Percentiles rank a stretch among this genome's conserved stretches.
Evolutionary conservation across 1,284 basidiomycete genomes (phyloP).

Genomic region (Heterobasidion annosum): DNA sequence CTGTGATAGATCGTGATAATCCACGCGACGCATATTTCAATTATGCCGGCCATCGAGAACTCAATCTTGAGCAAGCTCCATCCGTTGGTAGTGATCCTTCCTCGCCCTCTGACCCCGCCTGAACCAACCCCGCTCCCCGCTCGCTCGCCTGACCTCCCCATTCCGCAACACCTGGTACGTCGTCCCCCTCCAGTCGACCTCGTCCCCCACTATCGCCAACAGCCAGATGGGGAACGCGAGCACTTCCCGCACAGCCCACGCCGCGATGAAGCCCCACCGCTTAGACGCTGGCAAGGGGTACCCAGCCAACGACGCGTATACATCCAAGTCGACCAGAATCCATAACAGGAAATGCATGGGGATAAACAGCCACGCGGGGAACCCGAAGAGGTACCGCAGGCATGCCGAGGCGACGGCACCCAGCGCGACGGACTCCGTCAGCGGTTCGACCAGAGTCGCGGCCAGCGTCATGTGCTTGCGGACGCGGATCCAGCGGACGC

Average conservation of each 20-base stretch:
- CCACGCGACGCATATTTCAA: neutral
- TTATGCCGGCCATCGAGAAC: neutral
- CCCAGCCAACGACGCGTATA: conserved; percentile 66
- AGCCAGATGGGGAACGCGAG: conserved; percentile 82
- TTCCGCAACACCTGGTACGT: conserved; percentile 54
- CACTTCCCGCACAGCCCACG: conserved; percentile 73
- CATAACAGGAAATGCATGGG: conserved; percentile 48
- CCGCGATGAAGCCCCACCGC: conserved; percentile 56
- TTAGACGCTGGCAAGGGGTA: conserved; percentile 43
- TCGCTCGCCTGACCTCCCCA: conserved; percentile 42
- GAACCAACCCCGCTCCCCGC: conserved; percentile 11
- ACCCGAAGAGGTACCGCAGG: conserved; percentile 40
- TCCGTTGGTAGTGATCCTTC: conserved; percentile 18
- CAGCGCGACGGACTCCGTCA: conserved; percentile 78
- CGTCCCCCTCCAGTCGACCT: conserved; percentile 79
- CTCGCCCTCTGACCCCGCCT: conserved; percentile 6
- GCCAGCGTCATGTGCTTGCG: conserved; percentile 84
- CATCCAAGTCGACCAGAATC: conserved; percentile 64
- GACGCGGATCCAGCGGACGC: conserved; percentile 91
- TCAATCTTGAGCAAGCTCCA: conserved; percentile 13
- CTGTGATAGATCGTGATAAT: no score
- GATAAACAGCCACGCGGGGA: conserved; percentile 46
- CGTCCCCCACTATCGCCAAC: conserved; percentile 69
- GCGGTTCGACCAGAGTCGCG: conserved; percentile 81
- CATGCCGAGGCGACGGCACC: conserved; percentile 57